These are phyloP conservation scores for Chrysoporthe cubensis DNA, from an alignment of 2,329 filamentous ascomycete genomes.

Conservation along the genomic window DNA sequence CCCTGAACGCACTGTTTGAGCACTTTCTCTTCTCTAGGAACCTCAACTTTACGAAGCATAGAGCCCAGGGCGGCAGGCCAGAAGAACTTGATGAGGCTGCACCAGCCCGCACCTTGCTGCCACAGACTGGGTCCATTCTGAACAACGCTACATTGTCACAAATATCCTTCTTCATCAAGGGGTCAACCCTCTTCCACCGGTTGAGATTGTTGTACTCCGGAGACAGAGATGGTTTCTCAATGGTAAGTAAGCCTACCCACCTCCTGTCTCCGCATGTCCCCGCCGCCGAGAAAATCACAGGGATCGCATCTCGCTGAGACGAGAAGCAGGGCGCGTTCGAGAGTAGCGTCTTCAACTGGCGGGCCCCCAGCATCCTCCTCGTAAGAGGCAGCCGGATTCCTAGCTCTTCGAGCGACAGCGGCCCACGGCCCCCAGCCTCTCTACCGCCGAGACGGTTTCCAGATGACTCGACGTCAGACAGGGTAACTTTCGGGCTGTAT, in stretches of 20 bases:
- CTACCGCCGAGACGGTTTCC: conserved; percentile 66
- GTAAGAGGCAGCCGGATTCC: conserved; percentile 67
- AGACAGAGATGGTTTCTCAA: conserved; percentile 72
- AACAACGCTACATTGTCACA: conserved; percentile 68
- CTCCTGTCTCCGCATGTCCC: neutral
- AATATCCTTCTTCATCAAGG: conserved; percentile 73
- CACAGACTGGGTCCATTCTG: conserved; percentile 63
- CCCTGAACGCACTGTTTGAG: conserved; percentile 71
- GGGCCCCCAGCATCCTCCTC: conserved; percentile 72
- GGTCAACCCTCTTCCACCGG: conserved; percentile 65
- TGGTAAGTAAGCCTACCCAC: conserved; percentile 42
- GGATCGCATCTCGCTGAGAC: neutral
- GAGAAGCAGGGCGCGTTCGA: conserved; percentile 64
- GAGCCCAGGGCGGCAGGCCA: conserved; percentile 43
- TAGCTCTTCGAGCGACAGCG: conserved; percentile 48
- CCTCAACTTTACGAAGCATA: conserved; percentile 65
- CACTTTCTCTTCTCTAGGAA: conserved; percentile 77
- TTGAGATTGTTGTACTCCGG: conserved; percentile 72
- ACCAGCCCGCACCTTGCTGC: conserved; percentile 47
- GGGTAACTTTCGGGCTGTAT: conserved; percentile 69
- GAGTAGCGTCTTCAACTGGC: conserved; percentile 76
- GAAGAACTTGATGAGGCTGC: conserved; percentile 9
- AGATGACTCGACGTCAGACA: conserved; percentile 42
- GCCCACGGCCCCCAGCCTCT: conserved; percentile 63
- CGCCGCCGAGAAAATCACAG: neutral